Evolutionary conservation across 306 rosid genomes (phyloP).

Genomic region (Trifolium subterraneum): DNA sequence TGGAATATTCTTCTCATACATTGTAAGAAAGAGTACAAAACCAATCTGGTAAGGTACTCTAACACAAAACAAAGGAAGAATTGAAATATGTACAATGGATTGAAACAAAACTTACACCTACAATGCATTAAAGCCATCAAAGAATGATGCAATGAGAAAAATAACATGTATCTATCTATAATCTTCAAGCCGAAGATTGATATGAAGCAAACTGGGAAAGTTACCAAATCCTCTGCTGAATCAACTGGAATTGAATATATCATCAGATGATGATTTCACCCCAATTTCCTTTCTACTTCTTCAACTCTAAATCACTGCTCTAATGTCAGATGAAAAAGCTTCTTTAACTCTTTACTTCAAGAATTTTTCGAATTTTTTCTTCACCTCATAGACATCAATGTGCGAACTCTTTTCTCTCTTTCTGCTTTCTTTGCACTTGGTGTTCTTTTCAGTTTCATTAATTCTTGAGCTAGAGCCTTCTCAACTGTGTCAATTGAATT

Average conservation of each 20-base stretch:
- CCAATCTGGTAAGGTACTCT: no score
- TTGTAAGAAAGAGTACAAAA: background rate
- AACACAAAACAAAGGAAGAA: conserved; percentile 3
- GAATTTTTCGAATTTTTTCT: background rate
- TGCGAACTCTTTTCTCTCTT: conserved; percentile 65
- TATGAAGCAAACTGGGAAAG: conserved; percentile 25
- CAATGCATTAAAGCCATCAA: conserved; percentile 50
- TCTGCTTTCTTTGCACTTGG: conserved; percentile 78
- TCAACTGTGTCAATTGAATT: conserved; percentile 72
- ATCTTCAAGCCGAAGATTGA: conserved; percentile 32
- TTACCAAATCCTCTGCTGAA: background rate
- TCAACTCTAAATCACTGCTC: background rate
- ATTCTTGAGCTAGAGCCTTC: conserved; percentile 68
- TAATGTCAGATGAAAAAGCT: background rate
- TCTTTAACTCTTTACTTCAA: background rate
- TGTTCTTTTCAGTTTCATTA: conserved; percentile 67
- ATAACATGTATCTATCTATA: background rate
- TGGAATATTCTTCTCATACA: conserved; percentile 13
- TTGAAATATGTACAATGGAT: conserved; percentile 48
- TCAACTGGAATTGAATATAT: conserved; percentile 29
- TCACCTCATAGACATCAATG: conserved; percentile 88
- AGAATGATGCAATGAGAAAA: conserved; percentile 50
- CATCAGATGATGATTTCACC: conserved; percentile 61
- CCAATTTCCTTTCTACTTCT: no score
- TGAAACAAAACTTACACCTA: background rate